phyloP scores from a whole-genome alignment of 306 rosid genomes.

The Senna tora region DNA sequence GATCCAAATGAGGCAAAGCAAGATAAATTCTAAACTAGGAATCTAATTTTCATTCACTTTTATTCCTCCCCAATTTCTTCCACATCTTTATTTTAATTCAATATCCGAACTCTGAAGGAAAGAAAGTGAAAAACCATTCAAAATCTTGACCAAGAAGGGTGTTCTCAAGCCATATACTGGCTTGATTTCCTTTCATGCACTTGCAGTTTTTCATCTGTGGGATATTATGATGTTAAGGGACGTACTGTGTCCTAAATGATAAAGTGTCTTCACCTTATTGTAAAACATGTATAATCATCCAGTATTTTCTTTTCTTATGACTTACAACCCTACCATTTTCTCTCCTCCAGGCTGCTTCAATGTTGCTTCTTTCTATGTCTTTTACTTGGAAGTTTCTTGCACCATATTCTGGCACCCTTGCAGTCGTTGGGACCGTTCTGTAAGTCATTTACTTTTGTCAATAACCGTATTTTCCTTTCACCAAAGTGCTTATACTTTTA shows the following conservation, averaged over 20 bases:
- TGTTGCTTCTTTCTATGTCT: slow-evolving; percentile 80
- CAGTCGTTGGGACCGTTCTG: slow-evolving; percentile 85
- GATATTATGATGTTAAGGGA: not conserved
- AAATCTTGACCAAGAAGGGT: not conserved
- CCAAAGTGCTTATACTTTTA: not conserved
- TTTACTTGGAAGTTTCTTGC: slow-evolving; percentile 78
- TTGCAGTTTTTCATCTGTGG: not conserved
- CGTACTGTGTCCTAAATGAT: not conserved
- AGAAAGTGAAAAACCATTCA: not conserved
- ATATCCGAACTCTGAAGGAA: too few relatives aligned
- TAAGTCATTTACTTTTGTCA: slow-evolving; percentile 49
- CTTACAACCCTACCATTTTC: not conserved
- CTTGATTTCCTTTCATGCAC: not conserved
- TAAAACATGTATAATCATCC: not conserved
- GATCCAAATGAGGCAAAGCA: not conserved
- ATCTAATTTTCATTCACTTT: not conserved
- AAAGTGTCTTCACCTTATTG: not conserved
- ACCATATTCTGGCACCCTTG: slow-evolving; percentile 75
- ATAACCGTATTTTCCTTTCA: not conserved
- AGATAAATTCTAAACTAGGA: not conserved
- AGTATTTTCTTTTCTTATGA: slow-evolving; percentile 2
- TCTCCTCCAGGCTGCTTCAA: slow-evolving; percentile 70
- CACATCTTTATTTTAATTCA: not conserved
- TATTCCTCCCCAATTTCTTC: not conserved
- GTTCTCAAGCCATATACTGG: not conserved